Evolutionary conservation across 169 alveolate genomes (phyloP).

Genomic region (Plasmodium reichenowi): DNA sequence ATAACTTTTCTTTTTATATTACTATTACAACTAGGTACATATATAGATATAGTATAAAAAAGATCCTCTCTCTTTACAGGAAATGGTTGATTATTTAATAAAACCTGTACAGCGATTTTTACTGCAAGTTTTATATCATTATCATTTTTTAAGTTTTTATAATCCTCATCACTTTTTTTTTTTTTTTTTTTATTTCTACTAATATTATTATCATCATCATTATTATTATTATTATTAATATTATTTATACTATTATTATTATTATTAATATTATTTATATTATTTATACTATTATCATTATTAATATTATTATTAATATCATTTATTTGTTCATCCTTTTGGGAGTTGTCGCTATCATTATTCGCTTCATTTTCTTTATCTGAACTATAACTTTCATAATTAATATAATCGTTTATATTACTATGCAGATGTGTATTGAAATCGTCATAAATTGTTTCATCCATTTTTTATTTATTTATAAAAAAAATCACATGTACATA

Average conservation of each 20-base stretch:
- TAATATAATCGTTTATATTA: background rate
- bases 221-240: background rate
- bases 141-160: slow-evolving; percentile 14
- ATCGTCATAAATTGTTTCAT: slow-evolving; percentile 7
- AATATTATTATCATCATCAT: background rate
- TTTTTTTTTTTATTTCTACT: background rate
- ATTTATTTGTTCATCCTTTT: background rate
- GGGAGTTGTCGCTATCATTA: slow-evolving; percentile 3
- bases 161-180: slow-evolving; percentile 4
- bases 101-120: slow-evolving; percentile 39
- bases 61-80: slow-evolving; percentile 66
- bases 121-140: slow-evolving; percentile 39
- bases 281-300: background rate
- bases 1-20: slow-evolving; percentile 21
- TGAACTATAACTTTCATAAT: background rate
- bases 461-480: slow-evolving; percentile 3
- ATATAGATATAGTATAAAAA: slow-evolving; percentile 13
- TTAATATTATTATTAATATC: background rate
- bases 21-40: slow-evolving; percentile 48
- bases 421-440: slow-evolving; percentile 27
- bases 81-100: slow-evolving; percentile 67
- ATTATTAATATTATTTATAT: background rate
- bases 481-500: too few species aligned
- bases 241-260: background rate
- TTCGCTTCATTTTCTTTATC: background rate